phyloP scores from a whole-genome alignment of 2,329 filamentous ascomycete species.

The Alternaria brassicae region DNA sequence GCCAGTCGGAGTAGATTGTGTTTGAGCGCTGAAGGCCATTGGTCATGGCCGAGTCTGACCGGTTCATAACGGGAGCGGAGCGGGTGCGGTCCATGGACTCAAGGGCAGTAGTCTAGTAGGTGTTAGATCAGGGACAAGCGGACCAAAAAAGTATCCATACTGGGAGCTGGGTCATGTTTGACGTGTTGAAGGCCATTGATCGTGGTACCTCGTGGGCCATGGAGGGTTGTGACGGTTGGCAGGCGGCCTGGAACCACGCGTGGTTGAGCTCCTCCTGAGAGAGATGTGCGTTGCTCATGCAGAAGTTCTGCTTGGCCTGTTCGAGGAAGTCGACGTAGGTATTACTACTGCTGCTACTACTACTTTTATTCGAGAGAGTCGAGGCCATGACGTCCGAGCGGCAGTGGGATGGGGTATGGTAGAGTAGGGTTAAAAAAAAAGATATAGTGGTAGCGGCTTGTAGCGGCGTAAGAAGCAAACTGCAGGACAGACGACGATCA shows the following conservation, averaged over 20 bases:
- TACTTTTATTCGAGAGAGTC: conserved; percentile 28
- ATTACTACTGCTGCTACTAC: conserved; percentile 23
- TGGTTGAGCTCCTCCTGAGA: conserved; percentile 45
- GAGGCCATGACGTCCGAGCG: conserved; percentile 34
- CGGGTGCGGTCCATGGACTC: conserved; percentile 43
- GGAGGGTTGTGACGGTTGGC: conserved; percentile 26
- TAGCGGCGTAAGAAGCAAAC: conserved; percentile 25
- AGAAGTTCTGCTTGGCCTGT: conserved; percentile 48
- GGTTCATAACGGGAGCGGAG: conserved; percentile 46
- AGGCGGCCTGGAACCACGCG: conserved; percentile 44
- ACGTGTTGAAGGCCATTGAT: conserved; percentile 39
- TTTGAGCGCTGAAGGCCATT: conserved; percentile 31
- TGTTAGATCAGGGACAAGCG: conserved; percentile 38
- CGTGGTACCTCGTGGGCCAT: conserved; percentile 43
- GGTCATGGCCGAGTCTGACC: conserved; percentile 37
- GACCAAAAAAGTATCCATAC: conserved; percentile 47
- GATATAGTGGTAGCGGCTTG: conserved; percentile 6
- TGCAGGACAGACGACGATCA: conserved; percentile 32
- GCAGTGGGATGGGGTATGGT: conserved; percentile 8
- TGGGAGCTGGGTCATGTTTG: conserved; percentile 34
- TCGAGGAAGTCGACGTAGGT: conserved; percentile 42
- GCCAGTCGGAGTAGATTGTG: conserved; percentile 36
- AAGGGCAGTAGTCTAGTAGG: conserved; percentile 30
- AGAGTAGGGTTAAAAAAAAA: neutral
- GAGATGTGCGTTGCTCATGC: conserved; percentile 41